phyloP scores from a whole-genome alignment of 2,329 filamentous ascomycete species.

The Penicillium sp. region DNA sequence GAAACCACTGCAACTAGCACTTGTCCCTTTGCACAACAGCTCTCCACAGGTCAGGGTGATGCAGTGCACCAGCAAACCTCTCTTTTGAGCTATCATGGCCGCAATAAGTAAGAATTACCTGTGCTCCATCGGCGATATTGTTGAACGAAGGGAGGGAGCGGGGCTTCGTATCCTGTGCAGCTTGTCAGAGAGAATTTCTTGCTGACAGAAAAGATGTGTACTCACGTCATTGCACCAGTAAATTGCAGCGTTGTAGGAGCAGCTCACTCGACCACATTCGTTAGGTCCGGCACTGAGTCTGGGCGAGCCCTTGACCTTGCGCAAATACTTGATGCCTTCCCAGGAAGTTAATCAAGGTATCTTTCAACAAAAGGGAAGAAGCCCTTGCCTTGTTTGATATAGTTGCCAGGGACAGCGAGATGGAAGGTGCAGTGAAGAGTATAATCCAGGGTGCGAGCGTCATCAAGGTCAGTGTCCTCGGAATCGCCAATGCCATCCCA shows the following conservation, averaged over 20 bases:
- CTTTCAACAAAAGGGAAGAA: not conserved
- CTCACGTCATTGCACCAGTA: slow-evolving; percentile 9
- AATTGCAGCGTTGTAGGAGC: not conserved
- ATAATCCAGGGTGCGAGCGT: not conserved
- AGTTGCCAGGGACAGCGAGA: not conserved
- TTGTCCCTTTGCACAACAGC: not conserved
- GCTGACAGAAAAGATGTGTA: not conserved
- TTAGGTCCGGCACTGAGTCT: not conserved
- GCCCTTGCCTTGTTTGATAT: not conserved
- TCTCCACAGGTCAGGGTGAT: slow-evolving; percentile 1
- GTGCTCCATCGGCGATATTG: slow-evolving; percentile 7
- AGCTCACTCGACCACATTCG: not conserved
- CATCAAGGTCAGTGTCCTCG: not conserved
- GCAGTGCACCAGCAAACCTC: not conserved
- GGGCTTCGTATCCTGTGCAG: not conserved
- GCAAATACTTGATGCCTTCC: slow-evolving; percentile 1
- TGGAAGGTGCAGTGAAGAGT: not conserved
- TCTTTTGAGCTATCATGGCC: not conserved
- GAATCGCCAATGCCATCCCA: not conserved
- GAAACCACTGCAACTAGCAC: not conserved
- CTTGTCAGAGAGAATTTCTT: too few relatives aligned
- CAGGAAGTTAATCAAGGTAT: not conserved
- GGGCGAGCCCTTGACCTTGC: not conserved
- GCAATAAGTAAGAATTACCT: not conserved
- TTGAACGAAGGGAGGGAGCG: not conserved